Base-by-base conservation (phyloP, 768 basidiomycete species). In the Hypholoma fasciculare region DNA sequence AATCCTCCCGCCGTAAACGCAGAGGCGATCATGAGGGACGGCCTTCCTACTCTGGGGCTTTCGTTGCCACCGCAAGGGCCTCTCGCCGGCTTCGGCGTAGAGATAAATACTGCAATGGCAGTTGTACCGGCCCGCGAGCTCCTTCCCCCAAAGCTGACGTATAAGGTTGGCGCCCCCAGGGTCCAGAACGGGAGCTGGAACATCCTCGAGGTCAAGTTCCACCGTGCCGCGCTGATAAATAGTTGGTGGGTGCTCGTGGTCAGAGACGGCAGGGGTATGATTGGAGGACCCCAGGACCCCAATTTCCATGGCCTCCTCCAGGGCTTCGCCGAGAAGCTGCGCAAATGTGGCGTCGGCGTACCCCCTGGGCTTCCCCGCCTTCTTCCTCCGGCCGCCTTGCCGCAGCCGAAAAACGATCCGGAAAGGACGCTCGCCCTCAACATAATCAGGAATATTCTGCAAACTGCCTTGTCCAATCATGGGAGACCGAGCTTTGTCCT, bases 121-220 rank as follows among this genome's bases (percentile, higher is more conserved):
- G 76, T 80, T 7, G 69, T 91, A 3, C 90, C 90, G 1, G 86
- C 70, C 2, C 82, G 92, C 14, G 80, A 89, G 57, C 81, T 94
- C 1, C 74, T 72, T 0, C 72, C 87, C 0, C 92, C 92, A 0
- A 58, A 61, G 1, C 64, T 93, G 50, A 73, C 74, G 2, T 94
- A 94, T 65, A 74, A 70, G 38, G 70, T 62, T 4, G 85, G 83
- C 1, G 69, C 64, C 20, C 67, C 75, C 2, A 77, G 71, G 13
- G 79, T 84, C 6, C 72, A 65, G 37, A 82, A 87, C 34, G 92
- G 86, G 0, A 81, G 82, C 39, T 94, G 92, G 92, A 93, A 93
- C 60, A 86, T 92, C 52, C 67, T 87, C 36, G 78, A 87, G 20
- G 86, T 89, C 54, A 84, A 85, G 65, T 92, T 94, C 65, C 83